Conservation (phyloP, 805 yeast species). For the Kurtzmaniella fragi region DNA sequence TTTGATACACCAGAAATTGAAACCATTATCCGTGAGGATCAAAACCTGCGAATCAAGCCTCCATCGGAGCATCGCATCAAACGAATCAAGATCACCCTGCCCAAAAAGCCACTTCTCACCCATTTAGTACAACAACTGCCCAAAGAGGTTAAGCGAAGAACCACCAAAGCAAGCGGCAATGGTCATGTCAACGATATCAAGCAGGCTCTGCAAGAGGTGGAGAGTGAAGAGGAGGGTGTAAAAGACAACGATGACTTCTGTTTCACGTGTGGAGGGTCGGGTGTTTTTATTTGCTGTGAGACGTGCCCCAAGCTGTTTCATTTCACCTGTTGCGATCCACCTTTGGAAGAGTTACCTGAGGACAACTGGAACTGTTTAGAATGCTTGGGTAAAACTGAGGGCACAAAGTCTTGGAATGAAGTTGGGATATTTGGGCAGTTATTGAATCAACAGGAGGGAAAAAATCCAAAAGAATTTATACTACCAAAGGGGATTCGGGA, state of each 20-base stretch:
- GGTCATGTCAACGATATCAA: conserved; percentile 7
- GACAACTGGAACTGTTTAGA: conserved; percentile 88
- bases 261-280: conserved; percentile 84
- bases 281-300: conserved; percentile 90
- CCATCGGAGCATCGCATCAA: conserved; percentile 3
- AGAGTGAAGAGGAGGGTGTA: conserved; percentile 9
- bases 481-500: conserved; percentile 70
- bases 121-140: conserved; percentile 14
- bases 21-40: background rate
- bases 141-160: background rate
- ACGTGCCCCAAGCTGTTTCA: conserved; percentile 90
- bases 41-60: background rate
- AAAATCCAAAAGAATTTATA: conserved; percentile 35
- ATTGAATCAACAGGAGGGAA: conserved; percentile 61
- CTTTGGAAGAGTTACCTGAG: conserved; percentile 79
- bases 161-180: background rate
- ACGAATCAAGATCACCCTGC: conserved; percentile 29
- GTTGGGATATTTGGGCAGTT: conserved; percentile 53
- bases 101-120: conserved; percentile 22
- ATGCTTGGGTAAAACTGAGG: conserved; percentile 45
- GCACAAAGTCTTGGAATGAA: conserved; percentile 19
- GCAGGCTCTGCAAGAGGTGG: conserved; percentile 6
- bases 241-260: conserved; percentile 79
- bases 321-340: conserved; percentile 88
- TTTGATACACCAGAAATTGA: background rate